phyloP scores from a whole-genome alignment of 352 stramenopile species.

The Phytopythium sindhum region DNA sequence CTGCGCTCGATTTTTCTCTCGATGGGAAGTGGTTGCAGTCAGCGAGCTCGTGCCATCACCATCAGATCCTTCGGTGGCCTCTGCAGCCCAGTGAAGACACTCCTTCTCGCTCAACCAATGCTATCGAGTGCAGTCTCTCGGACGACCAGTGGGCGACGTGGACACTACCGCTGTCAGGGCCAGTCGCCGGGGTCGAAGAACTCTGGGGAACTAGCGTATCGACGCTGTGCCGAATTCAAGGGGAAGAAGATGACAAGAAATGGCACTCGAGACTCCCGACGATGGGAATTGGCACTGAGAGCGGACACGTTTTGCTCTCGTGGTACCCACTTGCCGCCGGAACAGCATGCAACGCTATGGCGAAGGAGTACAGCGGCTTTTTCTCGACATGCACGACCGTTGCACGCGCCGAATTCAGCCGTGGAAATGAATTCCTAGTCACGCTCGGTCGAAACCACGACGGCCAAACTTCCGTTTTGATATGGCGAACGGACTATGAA shows the following conservation, averaged over 20 bases:
- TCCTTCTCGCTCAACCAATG: background rate
- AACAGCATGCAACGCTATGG: conserved; percentile 26
- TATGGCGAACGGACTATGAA: conserved; percentile 80
- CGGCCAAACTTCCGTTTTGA: conserved; percentile 34
- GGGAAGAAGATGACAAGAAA: conserved; percentile 12
- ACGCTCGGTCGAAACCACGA: conserved; percentile 33
- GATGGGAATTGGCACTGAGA: conserved; percentile 37
- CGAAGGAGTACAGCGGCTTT: conserved; percentile 56
- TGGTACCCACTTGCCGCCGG: conserved; percentile 64
- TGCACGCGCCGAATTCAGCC: conserved; percentile 42
- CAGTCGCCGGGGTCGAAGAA: conserved; percentile 43
- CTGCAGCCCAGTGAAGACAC: conserved; percentile 15
- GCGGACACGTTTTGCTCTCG: conserved; percentile 53
- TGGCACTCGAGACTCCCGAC: conserved; percentile 56
- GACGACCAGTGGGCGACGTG: conserved; percentile 53
- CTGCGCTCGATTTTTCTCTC: conserved; percentile 64
- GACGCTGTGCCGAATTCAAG: conserved; percentile 37
- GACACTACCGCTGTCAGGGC: conserved; percentile 49
- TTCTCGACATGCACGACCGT: conserved; percentile 44
- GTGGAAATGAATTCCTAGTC: conserved; percentile 54
- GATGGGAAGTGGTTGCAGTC: conserved; percentile 64
- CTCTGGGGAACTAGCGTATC: conserved; percentile 27
- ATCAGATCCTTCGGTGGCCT: conserved; percentile 71
- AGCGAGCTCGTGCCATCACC: conserved; percentile 42
- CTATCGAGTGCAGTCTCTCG: conserved; percentile 19